Base-by-base conservation (phyloP, 768 basidiomycete genomes). In the Trametes coccinea region DNA sequence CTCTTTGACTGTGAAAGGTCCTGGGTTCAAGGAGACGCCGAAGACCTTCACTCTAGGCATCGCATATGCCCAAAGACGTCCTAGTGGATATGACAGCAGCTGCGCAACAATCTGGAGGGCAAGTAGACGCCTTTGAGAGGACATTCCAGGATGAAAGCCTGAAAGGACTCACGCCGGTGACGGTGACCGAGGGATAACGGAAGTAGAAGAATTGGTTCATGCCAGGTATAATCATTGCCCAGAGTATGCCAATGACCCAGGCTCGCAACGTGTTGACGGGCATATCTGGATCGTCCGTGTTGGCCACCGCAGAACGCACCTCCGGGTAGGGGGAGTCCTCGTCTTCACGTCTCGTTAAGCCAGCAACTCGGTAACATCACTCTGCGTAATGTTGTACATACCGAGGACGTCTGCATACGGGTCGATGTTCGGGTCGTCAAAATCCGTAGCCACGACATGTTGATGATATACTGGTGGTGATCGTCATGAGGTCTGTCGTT, bases 141-240 rank as follows among this genome's bases (percentile, higher is more conserved):
- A 41, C 27, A 51, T 44, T 22, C 6, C 34, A 8, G 9, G 27
- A 8, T 27, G 48, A 22, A 29, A 5, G 22, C 6, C 6, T 11
- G 34, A 37, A 5, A 39, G 27, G 10, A 68, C 71, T 27, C 33
- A 74, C 74, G 17, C 63, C 62, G 10, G 59, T 60, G 60, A 81
- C 57, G 8, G n/a, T 16, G 46, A 77, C 72, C 9, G 76, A 72
- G 3, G 88, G 89, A 67, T 83, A 89, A 34, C 89, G 83, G 64
- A 90, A 83, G 71, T 82, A 87, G 72, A 90, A 89, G 74, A 89
- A 90, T 67, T 90, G 89, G 73, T 91, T 91, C 78, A 90, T 78
- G 43, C 89, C 87, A 0, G 89, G 80, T 14, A 91, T 79, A 48
- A 92, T n/a, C 62, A 87, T 74, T 0, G 86, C 78, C 80, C 82